Evolutionary conservation across 1,284 basidiomycete species (phyloP), one percentile per base, ranked within the genome.

Genomic region (Ceratobasidium sp.): DNA sequence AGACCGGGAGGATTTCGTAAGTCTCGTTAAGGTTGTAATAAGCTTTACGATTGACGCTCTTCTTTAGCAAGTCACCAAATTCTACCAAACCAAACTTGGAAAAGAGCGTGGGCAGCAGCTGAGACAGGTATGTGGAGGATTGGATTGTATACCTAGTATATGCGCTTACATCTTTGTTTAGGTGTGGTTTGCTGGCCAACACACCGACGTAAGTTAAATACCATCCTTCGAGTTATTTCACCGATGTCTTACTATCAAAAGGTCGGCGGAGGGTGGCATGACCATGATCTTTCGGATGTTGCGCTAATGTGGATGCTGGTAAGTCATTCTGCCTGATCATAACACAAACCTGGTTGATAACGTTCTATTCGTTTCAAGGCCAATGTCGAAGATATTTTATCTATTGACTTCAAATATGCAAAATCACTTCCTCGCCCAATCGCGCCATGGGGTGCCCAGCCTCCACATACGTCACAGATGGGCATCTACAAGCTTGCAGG

Each of bases 181-280:
- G 87, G 88, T 86, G 75, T 91, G 89, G 89, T 91, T 91, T 76
- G 79, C 84, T 72, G 89, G 89, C 85, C 75, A 76, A 82, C 88
- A 89, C 77, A 83, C 86, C n/a, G 88, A 90, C 79, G 87, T 88
- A 78, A 74, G 82, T 30, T 30, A n/a, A 23, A 48, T 34, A 12
- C 18, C 16, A 57, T 34, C n/a, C n/a, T n/a, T n/a, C n/a, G n/a
- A n/a, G n/a, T n/a, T n/a, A n/a, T n/a, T n/a, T n/a, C n/a, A n/a
- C n/a, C n/a, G n/a, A n/a, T n/a, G n/a, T 46, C 21, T 39, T 26
- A 26, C 18, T 10, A 21, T 61, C 30, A n/a, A 23, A 74, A 90
- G 89, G 84, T 91, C 64, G 90, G 89, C 43, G 89, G 90, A 26
- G 89, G 89, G 41, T 91, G 86, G 79, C 78, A 82, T 34, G 82